Evolutionary conservation across 768 basidiomycete genomes (phyloP), one percentile per base, ranked within the genome.

Genomic region (Boletus speciosus): DNA sequence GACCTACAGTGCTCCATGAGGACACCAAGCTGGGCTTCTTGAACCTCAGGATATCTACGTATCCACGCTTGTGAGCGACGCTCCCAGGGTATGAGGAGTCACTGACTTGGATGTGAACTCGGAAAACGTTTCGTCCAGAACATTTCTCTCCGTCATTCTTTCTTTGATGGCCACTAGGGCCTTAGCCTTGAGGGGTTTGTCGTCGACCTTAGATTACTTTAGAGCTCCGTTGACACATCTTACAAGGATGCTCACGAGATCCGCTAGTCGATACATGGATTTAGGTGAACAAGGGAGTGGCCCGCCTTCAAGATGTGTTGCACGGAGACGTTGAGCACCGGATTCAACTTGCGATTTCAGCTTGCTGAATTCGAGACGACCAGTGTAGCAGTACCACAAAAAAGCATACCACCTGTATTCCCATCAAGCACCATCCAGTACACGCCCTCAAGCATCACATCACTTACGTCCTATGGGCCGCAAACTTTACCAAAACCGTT

Each of bases 251-350:
- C 58, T 54, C 23, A 70, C 72, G n/a, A 71, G 68, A 23, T 61
- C 46, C 6, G 73, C 71, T 0, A 73, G 54, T 48, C 68, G 68
- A 32, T 72, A 73, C 70, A 73, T 73, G 0, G 72, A 73, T 60
- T 72, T 73, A 8, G 72, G 71, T 15, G 71, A 72, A 49, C 71
- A 72, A 8, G 47, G 29, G 4, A 60, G 60, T 36, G 52, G 49
- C 4, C 37, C 43, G 12, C 51, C 53, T 43, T 48, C 29, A 40
- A 38, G 2, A 14, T 37, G 21, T n/a, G 39, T 21, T 31, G 25
- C 31, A 4, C 39, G 47, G 16, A 42, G 15, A 23, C 11, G 38
- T 2, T 15, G 44, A 41, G 19, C 3, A 45, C 48, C 54, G 7
- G 37, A 43, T 34, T 43, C 45, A 4, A 43, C 47, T 40, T 64